Percentiles rank a stretch among this genome's conserved stretches.
phyloP scores from a whole-genome alignment of 2,329 filamentous ascomycete species.

The Penicillium janthinellum region DNA sequence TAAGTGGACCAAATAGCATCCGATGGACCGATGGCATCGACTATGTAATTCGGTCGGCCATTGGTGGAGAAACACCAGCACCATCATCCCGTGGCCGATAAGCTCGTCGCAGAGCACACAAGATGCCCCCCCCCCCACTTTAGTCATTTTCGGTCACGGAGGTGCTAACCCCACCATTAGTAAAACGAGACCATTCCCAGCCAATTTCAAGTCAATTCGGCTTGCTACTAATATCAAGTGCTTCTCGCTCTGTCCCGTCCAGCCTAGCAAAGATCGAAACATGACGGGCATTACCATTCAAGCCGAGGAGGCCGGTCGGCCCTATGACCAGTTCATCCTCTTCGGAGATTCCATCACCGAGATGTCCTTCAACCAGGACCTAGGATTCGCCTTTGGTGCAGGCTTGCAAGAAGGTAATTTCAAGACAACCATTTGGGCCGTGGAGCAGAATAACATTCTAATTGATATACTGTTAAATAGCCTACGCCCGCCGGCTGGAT shows the following conservation, averaged over 20 bases:
- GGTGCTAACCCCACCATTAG: conserved; percentile 1
- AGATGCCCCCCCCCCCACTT: conserved; percentile 2
- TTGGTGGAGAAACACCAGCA: conserved; percentile 4
- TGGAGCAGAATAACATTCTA: conserved; percentile 11
- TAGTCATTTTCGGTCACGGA: not conserved
- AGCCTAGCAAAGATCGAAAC: not conserved
- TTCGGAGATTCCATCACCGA: conserved; percentile 92
- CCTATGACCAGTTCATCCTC: conserved; percentile 75
- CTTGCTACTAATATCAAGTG: not conserved
- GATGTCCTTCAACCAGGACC: conserved; percentile 59
- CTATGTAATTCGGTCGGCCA: not conserved
- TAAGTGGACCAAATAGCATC: not conserved
- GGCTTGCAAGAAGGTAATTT: conserved; percentile 67
- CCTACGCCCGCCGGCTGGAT: conserved; percentile 75
- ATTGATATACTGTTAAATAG: conserved; percentile 45
- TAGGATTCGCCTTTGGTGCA: conserved; percentile 74
- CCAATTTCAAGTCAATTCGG: not conserved
- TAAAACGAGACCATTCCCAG: not conserved
- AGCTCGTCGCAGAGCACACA: not conserved
- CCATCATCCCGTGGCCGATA: not conserved
- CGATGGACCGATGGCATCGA: not conserved
- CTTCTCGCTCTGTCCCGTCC: not conserved
- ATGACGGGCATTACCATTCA: conserved; percentile 4
- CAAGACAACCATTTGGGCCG: not conserved
- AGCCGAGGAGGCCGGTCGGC: conserved; percentile 27